phyloP scores from a whole-genome alignment of 164 flowering plant genomes.

The Chimonanthus salicifolius region DNA sequence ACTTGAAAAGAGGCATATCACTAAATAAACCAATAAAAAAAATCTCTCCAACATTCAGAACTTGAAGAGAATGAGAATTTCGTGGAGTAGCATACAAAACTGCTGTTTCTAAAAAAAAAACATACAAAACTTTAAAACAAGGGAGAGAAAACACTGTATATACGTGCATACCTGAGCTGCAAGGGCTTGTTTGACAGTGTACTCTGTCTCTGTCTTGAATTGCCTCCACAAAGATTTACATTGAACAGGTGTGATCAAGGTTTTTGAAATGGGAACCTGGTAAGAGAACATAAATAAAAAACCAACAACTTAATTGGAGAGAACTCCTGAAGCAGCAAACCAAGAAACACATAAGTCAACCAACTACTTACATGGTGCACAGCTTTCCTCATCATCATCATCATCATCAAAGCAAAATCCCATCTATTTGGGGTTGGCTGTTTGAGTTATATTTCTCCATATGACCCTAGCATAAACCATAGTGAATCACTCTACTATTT shows the following conservation, averaged over 20 bases:
- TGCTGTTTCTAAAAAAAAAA: too few relatives aligned
- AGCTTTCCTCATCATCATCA: too few relatives aligned
- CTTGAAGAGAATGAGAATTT: too few relatives aligned
- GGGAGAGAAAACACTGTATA: background rate
- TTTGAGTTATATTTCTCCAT: background rate
- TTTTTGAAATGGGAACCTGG: slow-evolving; percentile 64
- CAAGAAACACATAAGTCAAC: background rate
- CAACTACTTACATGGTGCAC: background rate
- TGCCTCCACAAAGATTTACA: slow-evolving; percentile 93
- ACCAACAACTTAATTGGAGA: background rate
- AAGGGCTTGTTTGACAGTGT: slow-evolving; percentile 79
- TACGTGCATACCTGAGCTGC: slow-evolving; percentile 61
- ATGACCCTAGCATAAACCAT: too few relatives aligned
- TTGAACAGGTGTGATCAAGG: slow-evolving; percentile 83
- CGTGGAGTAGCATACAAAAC: background rate
- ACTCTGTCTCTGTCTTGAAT: slow-evolving; percentile 81
- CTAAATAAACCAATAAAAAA: background rate
- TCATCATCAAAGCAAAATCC: background rate
- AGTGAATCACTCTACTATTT: too few relatives aligned
- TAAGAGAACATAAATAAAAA: background rate
- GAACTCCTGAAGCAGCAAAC: background rate
- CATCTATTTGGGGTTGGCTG: background rate
- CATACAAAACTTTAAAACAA: background rate
- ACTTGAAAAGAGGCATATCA: background rate
- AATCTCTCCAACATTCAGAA: background rate